Base-by-base conservation (phyloP, 352 stramenopile species). In the Globisporangium nagaii region DNA sequence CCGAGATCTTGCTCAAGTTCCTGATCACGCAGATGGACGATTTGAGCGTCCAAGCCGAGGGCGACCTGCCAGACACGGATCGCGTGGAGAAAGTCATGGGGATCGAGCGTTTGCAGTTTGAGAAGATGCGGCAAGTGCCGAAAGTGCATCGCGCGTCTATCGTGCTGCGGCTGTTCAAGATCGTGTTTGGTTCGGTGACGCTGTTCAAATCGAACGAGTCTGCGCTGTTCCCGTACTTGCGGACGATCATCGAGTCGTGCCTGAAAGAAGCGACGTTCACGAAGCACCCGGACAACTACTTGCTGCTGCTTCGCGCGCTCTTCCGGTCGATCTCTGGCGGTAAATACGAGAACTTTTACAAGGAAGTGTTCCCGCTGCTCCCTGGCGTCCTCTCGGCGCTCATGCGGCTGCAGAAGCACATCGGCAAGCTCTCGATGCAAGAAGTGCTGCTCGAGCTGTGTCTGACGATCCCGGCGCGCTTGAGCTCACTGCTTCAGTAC, bases 331-430 rank as follows among this genome's bases (percentile, higher is more conserved):
- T 99, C 44, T 98, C 92, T 6, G 93, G 90, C 35, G 94, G 96
- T 30, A 99, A 99, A 61, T 98, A 98, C 70, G 96, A 99, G 71
- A 95, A 96, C 48, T 98, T 97, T 13, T 98, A 98, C 78, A 97
- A 97, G 64, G 96, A 99, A 65, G 70, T 99, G 4, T 86, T 97
- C 31, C 95, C 93, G 20, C 61, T 99, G 13, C 73, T 98, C 19
- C 91, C 96, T 4, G 85, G 86, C 3, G 75, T 98, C 25, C 60
- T 98, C 24, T 98, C 96, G 55, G 89, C 88, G 34, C 68, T 98
- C 31, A 96, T 98, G 77, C 78, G 93, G 20, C 71, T 98, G 19
- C 96, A 98, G 43, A 88, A 83, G 39, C 69, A 90, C 40, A 97
- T 97, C 20, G 68, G 88, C 11, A 86, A 97, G 56, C 63, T 65